Base-by-base conservation (phyloP, 768 basidiomycete genomes). In the Brasilioporus rufonigricans region DNA sequence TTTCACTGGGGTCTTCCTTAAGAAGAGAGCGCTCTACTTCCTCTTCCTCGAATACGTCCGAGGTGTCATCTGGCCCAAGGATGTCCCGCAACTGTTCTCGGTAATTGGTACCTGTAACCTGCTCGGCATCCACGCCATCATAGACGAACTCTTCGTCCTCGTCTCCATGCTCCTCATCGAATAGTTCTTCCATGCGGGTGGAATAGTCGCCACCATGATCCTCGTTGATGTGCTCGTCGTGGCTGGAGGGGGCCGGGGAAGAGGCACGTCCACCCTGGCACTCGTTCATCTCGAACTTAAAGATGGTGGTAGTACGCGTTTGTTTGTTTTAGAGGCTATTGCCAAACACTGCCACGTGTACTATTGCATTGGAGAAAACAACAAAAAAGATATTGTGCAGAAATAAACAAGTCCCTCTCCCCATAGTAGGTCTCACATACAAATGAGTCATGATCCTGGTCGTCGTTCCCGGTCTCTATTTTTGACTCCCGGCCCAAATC, bases 111-210 rank as follows among this genome's bases (percentile, higher is more conserved):
- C 77, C 71, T 0, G 76, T 69, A 40, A 72, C 61, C 14, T 72
- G 62, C 33, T 68, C 70, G 5, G 84, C 80, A 61, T 93, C 90
- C 21, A 83, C 73, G 27, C 90, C 91, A 27, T 77, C 76, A 64
- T 93, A 94, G 27, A 91, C 56, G 61, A 93, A 93, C 0, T 73
- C 83, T 29, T 81, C 85, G n/a, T n/a, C 12, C 8, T 80, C 81
- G 11, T 80, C 83, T 0, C 76, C 72, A 12, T 74, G 76, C 19
- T 65, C 74, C 7, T 77, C 75, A 53, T 69, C 75, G 48, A 63
- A 67, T 12, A 69, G 47, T 13, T 68, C 66, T 23, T 50, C 63
- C 67, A 61, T 68, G 52, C 65, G 57, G 18, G 59, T 40, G 27
- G 62, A 65, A 50, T 69, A 67, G 54, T 56, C 64, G 29, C 65